Base-by-base conservation (phyloP, 179 eudicot genomes). In the Beta macrorhiza region DNA sequence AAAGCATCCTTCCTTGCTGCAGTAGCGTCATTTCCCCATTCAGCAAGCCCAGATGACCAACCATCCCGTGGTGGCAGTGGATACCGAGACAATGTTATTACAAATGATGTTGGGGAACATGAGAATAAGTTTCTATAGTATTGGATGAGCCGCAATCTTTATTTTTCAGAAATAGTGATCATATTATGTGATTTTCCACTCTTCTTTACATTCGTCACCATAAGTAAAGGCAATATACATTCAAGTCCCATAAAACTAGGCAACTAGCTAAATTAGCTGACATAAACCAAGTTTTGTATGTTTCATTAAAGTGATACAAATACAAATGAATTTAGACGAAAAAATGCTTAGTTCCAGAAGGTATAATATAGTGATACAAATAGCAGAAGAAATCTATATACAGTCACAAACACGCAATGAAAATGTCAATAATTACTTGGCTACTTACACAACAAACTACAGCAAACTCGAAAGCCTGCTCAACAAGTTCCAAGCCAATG, bases 321-420 rank as follows among this genome's bases (percentile, higher is more conserved):
- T 51, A 49, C 32, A 12, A 15, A 45, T 17, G 25, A n/a, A 14
- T 53, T 55, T 52, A 29, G 53, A 67, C 74, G 51, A 81, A 70
- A 68, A 70, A 68, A 76, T 57, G 70, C 53, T 68, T 7, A 47
- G 7, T 70, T 59, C 45, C 62, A 51, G 29, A 76, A n/a, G 29
- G 56, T 7, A 19, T 29, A 13, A 8, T 70, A 19, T 29, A 13
- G 14, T 70, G n/a, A 7, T 32, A 71, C 53, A 69, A 76, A 67
- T 45, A 57, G 17, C 59, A 25, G 2, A 47, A 65, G 44, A 20
- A 32, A 12, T 78, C 17, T 55, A 67, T 65, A 68, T 67, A 83
- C 80, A 80, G 17, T 80, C 47, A 56, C 73, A 81, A 53, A 59
- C 69, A 61, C 76, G 14, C 71, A 64, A 51, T 74, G 13, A 25